Conservation (phyloP, 768 basidiomycete genomes). For the Podaxis sp. region DNA sequence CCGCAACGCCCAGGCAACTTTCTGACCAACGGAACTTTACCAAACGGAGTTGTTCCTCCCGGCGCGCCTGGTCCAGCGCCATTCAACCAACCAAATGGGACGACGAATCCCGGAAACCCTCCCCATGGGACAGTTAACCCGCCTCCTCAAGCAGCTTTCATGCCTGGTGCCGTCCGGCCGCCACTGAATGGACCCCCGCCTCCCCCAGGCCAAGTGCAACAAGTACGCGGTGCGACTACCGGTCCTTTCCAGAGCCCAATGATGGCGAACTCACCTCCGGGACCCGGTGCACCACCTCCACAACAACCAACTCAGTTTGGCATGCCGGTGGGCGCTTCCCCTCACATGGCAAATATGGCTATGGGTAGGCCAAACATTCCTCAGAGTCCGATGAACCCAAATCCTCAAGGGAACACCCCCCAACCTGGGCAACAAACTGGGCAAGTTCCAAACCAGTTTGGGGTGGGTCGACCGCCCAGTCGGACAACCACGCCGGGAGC, state of each 20-base stretch:
- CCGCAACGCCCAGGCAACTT: slow-evolving; percentile 8
- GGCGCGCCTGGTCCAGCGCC: slow-evolving; percentile 14
- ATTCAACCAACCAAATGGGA: slow-evolving; percentile 12
- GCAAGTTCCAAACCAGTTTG: slow-evolving; percentile 32
- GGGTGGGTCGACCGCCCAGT: slow-evolving; percentile 55
- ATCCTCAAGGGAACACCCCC: slow-evolving; percentile 30
- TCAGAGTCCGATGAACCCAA: slow-evolving; percentile 34
- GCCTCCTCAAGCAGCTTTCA: slow-evolving; percentile 22
- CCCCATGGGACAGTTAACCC: not conserved
- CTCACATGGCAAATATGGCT: slow-evolving; percentile 45
- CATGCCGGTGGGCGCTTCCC: slow-evolving; percentile 48
- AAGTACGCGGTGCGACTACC: slow-evolving; percentile 16
- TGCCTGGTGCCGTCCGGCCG: slow-evolving; percentile 19
- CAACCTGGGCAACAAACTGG: slow-evolving; percentile 20
- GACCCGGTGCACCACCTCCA: slow-evolving; percentile 24
- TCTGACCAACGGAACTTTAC: slow-evolving; percentile 7
- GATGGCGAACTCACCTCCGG: slow-evolving; percentile 61
- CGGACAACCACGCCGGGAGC: slow-evolving; percentile 51
- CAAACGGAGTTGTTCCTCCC: slow-evolving; percentile 15
- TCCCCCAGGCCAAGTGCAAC: slow-evolving; percentile 17
- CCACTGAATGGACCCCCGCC: slow-evolving; percentile 17
- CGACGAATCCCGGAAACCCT: slow-evolving; percentile 11
- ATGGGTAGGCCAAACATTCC: slow-evolving; percentile 44
- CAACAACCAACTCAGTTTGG: slow-evolving; percentile 40
- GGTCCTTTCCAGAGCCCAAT: slow-evolving; percentile 63